A percentile compares a stretch with the other conserved stretches of the same genome.
phyloP scores from a whole-genome alignment of 1,139 yeast species.

The Geotrichum citri-aurantii region DNA sequence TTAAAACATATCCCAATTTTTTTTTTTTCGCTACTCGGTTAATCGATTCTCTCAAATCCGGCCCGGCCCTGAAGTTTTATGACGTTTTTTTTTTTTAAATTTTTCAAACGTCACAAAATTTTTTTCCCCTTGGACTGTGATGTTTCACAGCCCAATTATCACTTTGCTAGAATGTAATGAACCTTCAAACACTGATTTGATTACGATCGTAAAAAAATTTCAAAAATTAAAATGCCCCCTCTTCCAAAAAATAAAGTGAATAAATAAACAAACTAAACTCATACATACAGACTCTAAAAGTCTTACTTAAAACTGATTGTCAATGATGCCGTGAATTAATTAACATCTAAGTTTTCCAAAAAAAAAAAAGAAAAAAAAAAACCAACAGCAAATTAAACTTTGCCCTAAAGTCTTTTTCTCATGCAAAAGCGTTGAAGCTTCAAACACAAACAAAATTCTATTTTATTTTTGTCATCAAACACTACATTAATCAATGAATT shows the following conservation, averaged over 20 bases:
- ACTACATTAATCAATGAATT: background rate
- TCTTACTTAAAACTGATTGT: background rate
- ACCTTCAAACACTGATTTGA: background rate
- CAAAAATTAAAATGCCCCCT: background rate
- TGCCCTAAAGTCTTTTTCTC: background rate
- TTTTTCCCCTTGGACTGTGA: no score
- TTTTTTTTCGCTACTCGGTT: no score
- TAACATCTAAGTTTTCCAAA: no score
- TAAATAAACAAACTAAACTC: no score
- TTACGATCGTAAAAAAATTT: background rate
- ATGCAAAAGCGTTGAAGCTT: background rate
- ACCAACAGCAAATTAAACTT: background rate
- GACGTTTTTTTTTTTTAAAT: no score
- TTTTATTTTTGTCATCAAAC: background rate
- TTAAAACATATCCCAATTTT: no score
- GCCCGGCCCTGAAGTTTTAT: no score
- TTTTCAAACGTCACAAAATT: no score
- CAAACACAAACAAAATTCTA: no score
- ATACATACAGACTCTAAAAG: background rate
- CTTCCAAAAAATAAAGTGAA: no score
- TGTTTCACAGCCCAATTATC: background rate
- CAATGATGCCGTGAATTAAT: background rate
- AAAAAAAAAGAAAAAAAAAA: background rate
- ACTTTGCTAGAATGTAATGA: background rate
- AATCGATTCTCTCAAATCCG: no score